A percentile compares a stretch with the other conserved stretches of the same genome.
Evolutionary conservation across 1,284 basidiomycete genomes (phyloP).

Genomic region (Sutorius eximius): DNA sequence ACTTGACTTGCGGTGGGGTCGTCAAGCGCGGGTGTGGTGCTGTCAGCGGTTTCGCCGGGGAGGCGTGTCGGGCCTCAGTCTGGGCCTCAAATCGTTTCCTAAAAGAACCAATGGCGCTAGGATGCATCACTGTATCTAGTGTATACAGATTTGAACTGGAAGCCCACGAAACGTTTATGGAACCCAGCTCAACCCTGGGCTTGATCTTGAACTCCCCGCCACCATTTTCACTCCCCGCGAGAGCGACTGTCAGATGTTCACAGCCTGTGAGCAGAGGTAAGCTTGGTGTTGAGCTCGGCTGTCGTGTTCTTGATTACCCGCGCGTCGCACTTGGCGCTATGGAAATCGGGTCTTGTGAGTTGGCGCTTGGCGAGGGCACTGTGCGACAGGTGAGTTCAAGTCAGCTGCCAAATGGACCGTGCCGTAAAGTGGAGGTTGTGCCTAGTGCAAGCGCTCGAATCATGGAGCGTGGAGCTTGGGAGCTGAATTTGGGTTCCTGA

Average conservation of each 20-base stretch:
- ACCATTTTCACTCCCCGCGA: not conserved
- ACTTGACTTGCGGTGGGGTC: not conserved
- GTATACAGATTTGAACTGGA: not conserved
- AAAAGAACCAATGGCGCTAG: not conserved
- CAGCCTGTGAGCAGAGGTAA: not conserved
- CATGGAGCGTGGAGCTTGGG: not conserved
- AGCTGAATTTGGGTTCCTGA: slow-evolving; percentile 14
- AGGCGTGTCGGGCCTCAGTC: not conserved
- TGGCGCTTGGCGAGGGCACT: not conserved
- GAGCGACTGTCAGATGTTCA: not conserved
- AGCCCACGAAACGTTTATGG: not conserved
- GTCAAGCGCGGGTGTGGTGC: not conserved
- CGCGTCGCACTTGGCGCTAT: not conserved
- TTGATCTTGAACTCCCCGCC: not conserved
- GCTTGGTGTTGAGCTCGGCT: not conserved
- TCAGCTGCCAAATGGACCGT: slow-evolving; percentile 10
- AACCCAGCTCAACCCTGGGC: not conserved
- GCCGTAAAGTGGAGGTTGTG: slow-evolving; percentile 22
- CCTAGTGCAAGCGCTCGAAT: slow-evolving; percentile 14
- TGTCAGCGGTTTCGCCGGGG: not conserved
- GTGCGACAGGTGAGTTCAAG: not conserved
- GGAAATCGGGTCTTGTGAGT: not conserved
- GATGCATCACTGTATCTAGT: too few species aligned
- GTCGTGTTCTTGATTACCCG: not conserved
- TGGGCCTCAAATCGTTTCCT: not conserved